Percentiles rank a stretch among this genome's conserved stretches.
These are phyloP conservation scores for Lipomyces anomalus DNA, from an alignment of 805 yeast species.

Conservation along the genomic window DNA sequence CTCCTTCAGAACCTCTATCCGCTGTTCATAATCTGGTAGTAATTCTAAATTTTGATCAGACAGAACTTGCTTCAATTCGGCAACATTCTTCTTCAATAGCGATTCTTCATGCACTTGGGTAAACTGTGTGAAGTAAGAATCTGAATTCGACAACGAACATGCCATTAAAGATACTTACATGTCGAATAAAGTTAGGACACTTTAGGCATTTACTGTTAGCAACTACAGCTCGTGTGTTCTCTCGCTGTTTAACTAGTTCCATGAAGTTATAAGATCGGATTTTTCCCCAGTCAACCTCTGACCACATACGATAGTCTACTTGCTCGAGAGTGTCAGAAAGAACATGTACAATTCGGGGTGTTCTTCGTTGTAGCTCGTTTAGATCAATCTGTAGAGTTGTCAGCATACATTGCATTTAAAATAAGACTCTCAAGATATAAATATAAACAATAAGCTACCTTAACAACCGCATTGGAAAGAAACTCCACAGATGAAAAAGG, in stretches of 20 bases:
- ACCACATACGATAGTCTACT: conserved; percentile 31
- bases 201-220: conserved; percentile 29
- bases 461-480: conserved; percentile 36
- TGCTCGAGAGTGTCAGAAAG: conserved; percentile 6
- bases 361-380: conserved; percentile 4
- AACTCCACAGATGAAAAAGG: conserved; percentile 42
- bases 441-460: background rate
- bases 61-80: conserved; percentile 51
- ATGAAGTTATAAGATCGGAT: conserved; percentile 35
- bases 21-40: conserved; percentile 88
- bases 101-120: conserved; percentile 43
- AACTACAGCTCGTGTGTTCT: conserved; percentile 33
- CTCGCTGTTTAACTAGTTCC: conserved; percentile 39
- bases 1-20: conserved; percentile 70
- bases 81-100: conserved; percentile 46
- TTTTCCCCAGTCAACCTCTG: conserved; percentile 40
- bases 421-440: background rate
- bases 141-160: background rate
- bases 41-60: conserved; percentile 86
- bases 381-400: conserved; percentile 6
- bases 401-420: background rate
- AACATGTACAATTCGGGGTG: conserved; percentile 2
- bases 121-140: conserved; percentile 3
- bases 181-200: conserved; percentile 32
- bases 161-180: conserved; percentile 6